Conservation (phyloP, 2,329 filamentous ascomycete species). For the Fusarium decemcellulare region DNA sequence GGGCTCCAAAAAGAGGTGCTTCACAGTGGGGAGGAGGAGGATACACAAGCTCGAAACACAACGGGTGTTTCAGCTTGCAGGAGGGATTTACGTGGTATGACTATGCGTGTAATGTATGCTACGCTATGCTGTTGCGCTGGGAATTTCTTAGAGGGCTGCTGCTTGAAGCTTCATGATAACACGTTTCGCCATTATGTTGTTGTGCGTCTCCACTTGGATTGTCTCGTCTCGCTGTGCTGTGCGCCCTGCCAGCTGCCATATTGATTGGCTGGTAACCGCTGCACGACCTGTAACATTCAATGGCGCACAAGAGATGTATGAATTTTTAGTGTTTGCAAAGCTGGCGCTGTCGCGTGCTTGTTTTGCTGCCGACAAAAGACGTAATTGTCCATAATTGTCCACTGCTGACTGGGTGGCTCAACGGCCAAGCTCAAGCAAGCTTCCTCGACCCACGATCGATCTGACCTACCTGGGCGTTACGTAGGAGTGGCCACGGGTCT, state of each 20-base stretch:
- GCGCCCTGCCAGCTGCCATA: too few relatives aligned
- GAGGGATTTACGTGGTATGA: constrained; percentile 38
- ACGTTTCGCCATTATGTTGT: constrained; percentile 42
- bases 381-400: constrained; percentile 2
- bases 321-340: too few relatives aligned
- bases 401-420: constrained; percentile 34
- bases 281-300: too few relatives aligned
- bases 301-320: too few relatives aligned
- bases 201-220: constrained; percentile 31
- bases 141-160: constrained; percentile 44
- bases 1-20: constrained; percentile 22
- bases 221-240: background rate
- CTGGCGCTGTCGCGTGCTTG: background rate
- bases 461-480: constrained; percentile 7
- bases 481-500: constrained; percentile 36
- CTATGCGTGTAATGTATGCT: constrained; percentile 38
- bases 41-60: constrained; percentile 25
- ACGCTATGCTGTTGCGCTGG: constrained; percentile 36
- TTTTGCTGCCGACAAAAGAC: background rate
- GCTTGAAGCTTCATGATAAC: constrained; percentile 46
- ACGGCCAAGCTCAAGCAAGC: constrained; percentile 24
- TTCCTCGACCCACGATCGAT: constrained; percentile 6
- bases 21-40: constrained; percentile 32
- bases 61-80: constrained; percentile 23
- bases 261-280: too few relatives aligned